Evolutionary conservation across 2,329 filamentous ascomycete species (phyloP).

Genomic region (Parascedosporium putredinis): DNA sequence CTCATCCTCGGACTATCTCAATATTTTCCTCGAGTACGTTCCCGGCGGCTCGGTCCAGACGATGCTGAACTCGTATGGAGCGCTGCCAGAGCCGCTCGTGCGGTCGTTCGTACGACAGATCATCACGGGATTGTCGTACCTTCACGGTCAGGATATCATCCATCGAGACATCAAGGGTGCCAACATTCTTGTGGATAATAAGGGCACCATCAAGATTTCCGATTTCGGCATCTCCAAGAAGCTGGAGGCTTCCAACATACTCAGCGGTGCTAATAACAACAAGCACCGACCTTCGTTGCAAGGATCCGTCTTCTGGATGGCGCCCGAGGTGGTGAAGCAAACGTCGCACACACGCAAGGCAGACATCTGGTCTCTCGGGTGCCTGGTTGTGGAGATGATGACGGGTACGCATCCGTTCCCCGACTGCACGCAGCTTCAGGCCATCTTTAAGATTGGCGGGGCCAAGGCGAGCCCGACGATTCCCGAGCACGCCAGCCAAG

Average conservation of each 20-base stretch:
- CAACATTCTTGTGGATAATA: conserved; percentile 98
- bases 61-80: conserved; percentile 97
- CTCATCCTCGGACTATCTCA: conserved; percentile 80
- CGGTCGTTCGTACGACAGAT: conserved; percentile 97
- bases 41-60: conserved; percentile 94
- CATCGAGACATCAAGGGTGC: conserved; percentile 98
- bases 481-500: conserved; percentile 74
- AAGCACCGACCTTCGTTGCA: conserved; percentile 73
- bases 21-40: conserved; percentile 99
- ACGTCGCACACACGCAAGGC: conserved; percentile 97
- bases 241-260: conserved; percentile 80
- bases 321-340: conserved; percentile 94
- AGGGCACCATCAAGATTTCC: conserved; percentile 97
- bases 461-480: conserved; percentile 79
- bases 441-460: conserved; percentile 96
- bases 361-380: conserved; percentile 96
- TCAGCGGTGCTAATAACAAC: conserved; percentile 57
- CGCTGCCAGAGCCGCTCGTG: conserved; percentile 83
- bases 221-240: conserved; percentile 99
- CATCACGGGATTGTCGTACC: conserved; percentile 79
- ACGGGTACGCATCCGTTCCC: conserved; percentile 94
- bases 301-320: conserved; percentile 99
- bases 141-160: conserved; percentile 92
- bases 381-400: conserved; percentile 98
- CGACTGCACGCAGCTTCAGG: conserved; percentile 91